Evolutionary conservation across 805 yeast species (phyloP).

Genomic region (Scheffersomyces stipitis): DNA sequence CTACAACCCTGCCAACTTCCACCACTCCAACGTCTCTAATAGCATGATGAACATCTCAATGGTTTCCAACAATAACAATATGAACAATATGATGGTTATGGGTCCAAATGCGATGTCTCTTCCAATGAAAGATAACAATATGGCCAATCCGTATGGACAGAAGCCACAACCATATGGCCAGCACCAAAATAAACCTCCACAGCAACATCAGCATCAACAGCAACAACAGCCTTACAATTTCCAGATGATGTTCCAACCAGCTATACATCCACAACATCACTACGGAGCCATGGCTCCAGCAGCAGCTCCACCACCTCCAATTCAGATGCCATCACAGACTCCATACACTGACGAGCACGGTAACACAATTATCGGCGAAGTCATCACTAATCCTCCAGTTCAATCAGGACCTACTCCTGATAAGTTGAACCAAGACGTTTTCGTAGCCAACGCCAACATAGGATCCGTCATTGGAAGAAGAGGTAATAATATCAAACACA

Average conservation of each 20-base stretch:
- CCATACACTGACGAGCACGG: conserved; percentile 46
- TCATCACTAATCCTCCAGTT: conserved; percentile 40
- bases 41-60: conserved; percentile 20
- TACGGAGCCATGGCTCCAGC: conserved; percentile 17
- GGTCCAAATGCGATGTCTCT: conserved; percentile 14
- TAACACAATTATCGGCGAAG: conserved; percentile 43
- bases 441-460: conserved; percentile 73
- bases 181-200: conserved; percentile 6
- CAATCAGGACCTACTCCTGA: conserved; percentile 40
- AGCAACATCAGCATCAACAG: conserved; percentile 15
- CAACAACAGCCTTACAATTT: conserved; percentile 33
- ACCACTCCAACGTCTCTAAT: conserved; percentile 10
- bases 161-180: conserved; percentile 13
- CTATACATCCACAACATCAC: conserved; percentile 32
- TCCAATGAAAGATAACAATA: conserved; percentile 6
- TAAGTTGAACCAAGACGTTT: conserved; percentile 65
- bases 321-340: conserved; percentile 29
- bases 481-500: conserved; percentile 77
- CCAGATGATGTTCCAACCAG: conserved; percentile 41
- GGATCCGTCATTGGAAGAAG: conserved; percentile 87
- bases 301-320: conserved; percentile 7
- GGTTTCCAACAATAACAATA: conserved; percentile 19
- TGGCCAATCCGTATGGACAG: conserved; percentile 5
- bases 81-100: conserved; percentile 23
- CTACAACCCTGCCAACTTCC: conserved; percentile 56